Evolutionary conservation across 225 moss, liverwort and hornwort genomes (phyloP).

Genomic region (Polytrichum commune): DNA sequence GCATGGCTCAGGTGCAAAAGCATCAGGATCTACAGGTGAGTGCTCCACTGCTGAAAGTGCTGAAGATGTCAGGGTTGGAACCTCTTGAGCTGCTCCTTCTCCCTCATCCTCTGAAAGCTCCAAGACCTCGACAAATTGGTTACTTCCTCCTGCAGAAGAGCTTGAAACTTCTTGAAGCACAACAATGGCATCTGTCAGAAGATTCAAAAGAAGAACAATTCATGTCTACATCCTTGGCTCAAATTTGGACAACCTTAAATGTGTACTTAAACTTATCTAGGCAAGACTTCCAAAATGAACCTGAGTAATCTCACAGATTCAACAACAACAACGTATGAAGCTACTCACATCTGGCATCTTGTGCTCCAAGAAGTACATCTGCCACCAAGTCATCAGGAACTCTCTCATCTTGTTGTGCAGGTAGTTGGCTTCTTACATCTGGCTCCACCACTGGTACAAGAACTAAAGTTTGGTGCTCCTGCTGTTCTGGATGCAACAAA

Average conservation of each 20-base stretch:
- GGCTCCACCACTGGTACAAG: conserved; percentile 19
- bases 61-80: conserved; percentile 31
- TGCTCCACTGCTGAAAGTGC: conserved; percentile 32
- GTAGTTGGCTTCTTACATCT: conserved; percentile 14
- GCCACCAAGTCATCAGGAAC: conserved; percentile 14
- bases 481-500: conserved; percentile 6
- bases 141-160: conserved; percentile 18
- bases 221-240: conserved; percentile 8
- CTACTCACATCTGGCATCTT: conserved; percentile 27
- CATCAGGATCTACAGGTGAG: conserved; percentile 47
- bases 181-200: conserved; percentile 18
- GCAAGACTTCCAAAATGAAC: conserved; percentile 8
- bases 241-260: conserved; percentile 10
- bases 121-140: conserved; percentile 23
- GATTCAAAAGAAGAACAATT: conserved; percentile 13
- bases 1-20: conserved; percentile 44
- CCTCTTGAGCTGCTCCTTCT: conserved; percentile 17
- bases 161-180: conserved; percentile 11
- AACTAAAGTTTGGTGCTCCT: conserved; percentile 10
- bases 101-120: conserved; percentile 33
- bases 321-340: conserved; percentile 3
- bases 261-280: conserved; percentile 10
- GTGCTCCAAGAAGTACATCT: conserved; percentile 17
- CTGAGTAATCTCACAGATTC: neutral
- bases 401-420: conserved; percentile 30